Evolutionary conservation across 768 basidiomycete species (phyloP).

Genomic region (Suillus cothurnatus): DNA sequence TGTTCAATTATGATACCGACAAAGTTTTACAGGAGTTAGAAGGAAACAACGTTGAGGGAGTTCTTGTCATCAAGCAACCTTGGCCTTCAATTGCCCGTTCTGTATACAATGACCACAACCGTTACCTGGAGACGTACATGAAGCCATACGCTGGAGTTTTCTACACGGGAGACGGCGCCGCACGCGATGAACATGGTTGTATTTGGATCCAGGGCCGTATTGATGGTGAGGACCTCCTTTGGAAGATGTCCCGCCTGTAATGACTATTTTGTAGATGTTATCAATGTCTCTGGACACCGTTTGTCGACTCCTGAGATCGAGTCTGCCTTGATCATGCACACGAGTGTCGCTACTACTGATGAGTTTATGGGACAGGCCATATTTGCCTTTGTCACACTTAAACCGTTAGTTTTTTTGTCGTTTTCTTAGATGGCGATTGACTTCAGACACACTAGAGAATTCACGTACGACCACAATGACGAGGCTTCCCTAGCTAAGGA

Average conservation of each 20-base stretch:
- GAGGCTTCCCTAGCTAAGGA: conserved; percentile 81
- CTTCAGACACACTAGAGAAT: conserved; percentile 56
- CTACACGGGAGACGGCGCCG: conserved; percentile 98
- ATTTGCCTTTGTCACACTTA: conserved; percentile 91
- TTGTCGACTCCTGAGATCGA: conserved; percentile 98
- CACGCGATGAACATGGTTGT: conserved; percentile 92
- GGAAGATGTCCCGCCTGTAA: conserved; percentile 7
- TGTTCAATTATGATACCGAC: conserved; percentile 7
- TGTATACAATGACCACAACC: conserved; percentile 89
- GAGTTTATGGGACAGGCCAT: conserved; percentile 94
- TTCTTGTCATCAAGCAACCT: conserved; percentile 80
- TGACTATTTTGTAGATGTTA: conserved; percentile 64
- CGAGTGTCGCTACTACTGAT: conserved; percentile 86
- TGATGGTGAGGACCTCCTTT: conserved; percentile 61
- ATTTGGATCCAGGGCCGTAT: conserved; percentile 99
- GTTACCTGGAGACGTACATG: conserved; percentile 81
- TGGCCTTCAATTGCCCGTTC: conserved; percentile 97
- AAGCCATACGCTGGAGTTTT: conserved; percentile 88
- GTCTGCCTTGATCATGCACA: conserved; percentile 92
- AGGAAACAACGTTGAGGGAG: conserved; percentile 89
- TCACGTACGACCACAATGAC: conserved; percentile 69
- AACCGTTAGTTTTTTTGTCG: conserved; percentile 64
- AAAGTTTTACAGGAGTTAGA: conserved; percentile 49
- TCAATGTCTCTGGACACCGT: conserved; percentile 97
- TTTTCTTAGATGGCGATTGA: background rate